Conservation (phyloP, 164 flowering plant species). For the Aristolochia californica region DNA sequence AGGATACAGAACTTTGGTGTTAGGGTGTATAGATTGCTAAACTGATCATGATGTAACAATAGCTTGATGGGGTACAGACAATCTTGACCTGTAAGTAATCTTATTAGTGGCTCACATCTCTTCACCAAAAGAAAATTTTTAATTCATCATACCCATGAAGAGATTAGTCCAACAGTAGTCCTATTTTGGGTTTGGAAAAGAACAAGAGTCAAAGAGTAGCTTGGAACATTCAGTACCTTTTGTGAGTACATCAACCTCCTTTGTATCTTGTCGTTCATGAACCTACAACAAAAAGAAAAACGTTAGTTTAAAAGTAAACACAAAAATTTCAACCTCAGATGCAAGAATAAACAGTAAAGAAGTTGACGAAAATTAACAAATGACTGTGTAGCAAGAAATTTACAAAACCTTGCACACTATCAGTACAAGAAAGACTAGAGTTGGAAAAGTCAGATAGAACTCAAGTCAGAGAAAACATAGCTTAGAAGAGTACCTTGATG, state of each 20-base stretch:
- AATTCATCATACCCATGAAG: too few relatives aligned
- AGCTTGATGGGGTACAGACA: too few relatives aligned
- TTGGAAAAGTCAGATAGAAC: not conserved
- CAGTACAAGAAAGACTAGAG: not conserved
- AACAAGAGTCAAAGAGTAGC: too few relatives aligned
- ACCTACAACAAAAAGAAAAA: conserved; percentile 32
- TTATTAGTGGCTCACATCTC: too few relatives aligned
- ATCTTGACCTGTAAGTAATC: too few relatives aligned
- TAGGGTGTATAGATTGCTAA: too few relatives aligned
- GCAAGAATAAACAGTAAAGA: not conserved
- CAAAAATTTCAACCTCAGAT: not conserved
- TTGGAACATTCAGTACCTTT: conserved; percentile 32
- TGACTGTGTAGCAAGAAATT: not conserved
- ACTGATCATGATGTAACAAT: too few relatives aligned
- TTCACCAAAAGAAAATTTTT: too few relatives aligned
- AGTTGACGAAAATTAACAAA: not conserved
- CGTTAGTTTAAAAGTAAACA: not conserved
- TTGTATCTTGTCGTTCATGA: conserved; percentile 51
- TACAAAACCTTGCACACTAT: not conserved
- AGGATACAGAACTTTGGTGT: too few relatives aligned
- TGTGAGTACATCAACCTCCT: conserved; percentile 62
- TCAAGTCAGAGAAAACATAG: not conserved
- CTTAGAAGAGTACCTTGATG: conserved; percentile 45
- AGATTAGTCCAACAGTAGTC: too few relatives aligned
- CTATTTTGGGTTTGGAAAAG: too few relatives aligned